Evolutionary conservation across 164 flowering plant genomes (phyloP).

Genomic region (Echeveria elegans): DNA sequence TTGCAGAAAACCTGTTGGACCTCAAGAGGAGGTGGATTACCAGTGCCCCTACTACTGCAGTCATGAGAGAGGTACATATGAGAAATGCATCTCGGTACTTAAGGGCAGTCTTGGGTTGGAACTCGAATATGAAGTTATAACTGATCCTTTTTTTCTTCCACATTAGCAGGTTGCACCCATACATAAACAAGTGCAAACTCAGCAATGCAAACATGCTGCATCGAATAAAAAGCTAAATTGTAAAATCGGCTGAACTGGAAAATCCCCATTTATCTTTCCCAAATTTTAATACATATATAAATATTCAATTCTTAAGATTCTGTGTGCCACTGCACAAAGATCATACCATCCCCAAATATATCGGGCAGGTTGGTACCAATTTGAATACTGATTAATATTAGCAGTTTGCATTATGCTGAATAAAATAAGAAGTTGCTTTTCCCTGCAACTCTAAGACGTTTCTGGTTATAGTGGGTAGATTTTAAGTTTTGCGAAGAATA

Average conservation of each 20-base stretch:
- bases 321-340: not conserved
- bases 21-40: constrained; percentile 70
- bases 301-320: not conserved
- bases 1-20: constrained; percentile 42
- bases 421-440: not conserved
- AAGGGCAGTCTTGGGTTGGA: constrained; percentile 59
- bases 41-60: constrained; percentile 74
- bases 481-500: constrained; percentile 13
- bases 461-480: not conserved
- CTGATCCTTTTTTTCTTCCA: constrained; percentile 91
- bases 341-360: not conserved
- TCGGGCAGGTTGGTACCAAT: not conserved
- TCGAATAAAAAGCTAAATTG: not conserved
- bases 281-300: not conserved
- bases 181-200: constrained; percentile 89
- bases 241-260: not conserved
- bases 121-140: constrained; percentile 92
- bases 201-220: constrained; percentile 91
- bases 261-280: not conserved
- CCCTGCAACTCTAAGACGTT: not conserved
- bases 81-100: constrained; percentile 87
- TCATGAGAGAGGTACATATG: constrained; percentile 79
- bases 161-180: constrained; percentile 87
- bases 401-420: not conserved
- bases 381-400: not conserved